A percentile compares a stretch with the other conserved stretches of the same genome.
Evolutionary conservation across 1,139 yeast species (phyloP).

Genomic region (Candida anutae): DNA sequence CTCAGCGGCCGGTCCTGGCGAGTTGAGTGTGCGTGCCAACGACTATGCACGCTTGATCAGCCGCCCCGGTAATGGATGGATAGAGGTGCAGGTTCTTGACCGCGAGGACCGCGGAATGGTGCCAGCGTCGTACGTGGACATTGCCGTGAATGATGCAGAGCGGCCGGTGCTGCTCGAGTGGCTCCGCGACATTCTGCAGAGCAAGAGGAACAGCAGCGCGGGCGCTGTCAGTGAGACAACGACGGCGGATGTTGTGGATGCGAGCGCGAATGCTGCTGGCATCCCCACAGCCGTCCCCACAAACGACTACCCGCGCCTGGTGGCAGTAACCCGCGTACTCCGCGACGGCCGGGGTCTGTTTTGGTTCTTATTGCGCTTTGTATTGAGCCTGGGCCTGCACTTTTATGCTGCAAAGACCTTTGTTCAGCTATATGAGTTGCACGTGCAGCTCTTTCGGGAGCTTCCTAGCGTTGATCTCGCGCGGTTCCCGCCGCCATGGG

Average conservation of each 20-base stretch:
- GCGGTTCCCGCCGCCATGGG: constrained; percentile 6
- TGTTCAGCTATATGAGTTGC: constrained; percentile 16
- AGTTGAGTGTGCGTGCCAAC: constrained; percentile 11
- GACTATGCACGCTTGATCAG: constrained; percentile 15
- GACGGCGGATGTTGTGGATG: background rate
- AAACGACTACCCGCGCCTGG: background rate
- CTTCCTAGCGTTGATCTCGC: constrained; percentile 5
- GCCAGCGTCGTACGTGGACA: constrained; percentile 18
- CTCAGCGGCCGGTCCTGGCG: constrained; percentile 11
- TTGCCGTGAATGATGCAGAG: constrained; percentile 14
- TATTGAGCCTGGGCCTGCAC: constrained; percentile 1
- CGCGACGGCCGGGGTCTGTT: constrained; percentile 5
- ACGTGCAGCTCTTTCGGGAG: constrained; percentile 5
- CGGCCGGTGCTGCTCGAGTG: constrained; percentile 14
- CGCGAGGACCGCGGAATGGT: constrained; percentile 12
- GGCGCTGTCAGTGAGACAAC: too few relatives aligned
- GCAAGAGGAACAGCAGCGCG: background rate
- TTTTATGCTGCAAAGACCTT: constrained; percentile 13
- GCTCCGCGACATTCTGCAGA: constrained; percentile 7
- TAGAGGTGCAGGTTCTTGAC: constrained; percentile 16
- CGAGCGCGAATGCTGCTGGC: background rate
- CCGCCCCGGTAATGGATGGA: constrained; percentile 20
- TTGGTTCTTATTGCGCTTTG: constrained; percentile 14
- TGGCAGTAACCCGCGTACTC: background rate
- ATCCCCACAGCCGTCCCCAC: background rate